Evolutionary conservation across 805 yeast genomes (phyloP).

Genomic region (Candida silvicultrix): DNA sequence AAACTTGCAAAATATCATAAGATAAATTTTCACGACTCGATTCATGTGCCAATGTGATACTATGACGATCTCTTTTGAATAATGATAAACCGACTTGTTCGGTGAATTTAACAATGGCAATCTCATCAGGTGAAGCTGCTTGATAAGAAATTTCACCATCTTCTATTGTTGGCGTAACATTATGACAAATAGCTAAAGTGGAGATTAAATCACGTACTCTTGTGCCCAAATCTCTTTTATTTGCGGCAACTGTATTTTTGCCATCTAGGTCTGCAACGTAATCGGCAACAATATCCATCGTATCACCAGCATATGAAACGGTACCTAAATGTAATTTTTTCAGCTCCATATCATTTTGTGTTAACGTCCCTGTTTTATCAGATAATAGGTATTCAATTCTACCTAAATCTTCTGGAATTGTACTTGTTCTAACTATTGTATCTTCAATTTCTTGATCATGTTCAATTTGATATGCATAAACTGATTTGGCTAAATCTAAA

Average conservation of each 20-base stretch:
- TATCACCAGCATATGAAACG: conserved; percentile 86
- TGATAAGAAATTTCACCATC: conserved; percentile 77
- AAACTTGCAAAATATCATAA: conserved; percentile 70
- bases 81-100: conserved; percentile 80
- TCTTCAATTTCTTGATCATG: conserved; percentile 76
- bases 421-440: conserved; percentile 92
- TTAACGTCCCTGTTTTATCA: conserved; percentile 95
- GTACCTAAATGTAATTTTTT: conserved; percentile 89
- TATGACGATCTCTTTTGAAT: conserved; percentile 73
- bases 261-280: conserved; percentile 37
- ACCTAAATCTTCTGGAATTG: conserved; percentile 97
- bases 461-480: conserved; percentile 92
- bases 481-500: conserved; percentile 90
- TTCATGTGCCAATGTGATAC: conserved; percentile 62
- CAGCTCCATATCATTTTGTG: conserved; percentile 97
- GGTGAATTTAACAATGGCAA: conserved; percentile 92
- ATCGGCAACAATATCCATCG: conserved; percentile 81
- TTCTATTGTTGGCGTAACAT: conserved; percentile 89
- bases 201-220: conserved; percentile 75
- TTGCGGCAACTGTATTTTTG: conserved; percentile 19
- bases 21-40: conserved; percentile 43
- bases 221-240: conserved; percentile 62
- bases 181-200: conserved; percentile 92
- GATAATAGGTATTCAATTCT: conserved; percentile 87
- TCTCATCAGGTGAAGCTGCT: conserved; percentile 98